Evolutionary conservation across 2,329 filamentous ascomycete genomes (phyloP).

Genomic region (Botrytis hyacinthi): DNA sequence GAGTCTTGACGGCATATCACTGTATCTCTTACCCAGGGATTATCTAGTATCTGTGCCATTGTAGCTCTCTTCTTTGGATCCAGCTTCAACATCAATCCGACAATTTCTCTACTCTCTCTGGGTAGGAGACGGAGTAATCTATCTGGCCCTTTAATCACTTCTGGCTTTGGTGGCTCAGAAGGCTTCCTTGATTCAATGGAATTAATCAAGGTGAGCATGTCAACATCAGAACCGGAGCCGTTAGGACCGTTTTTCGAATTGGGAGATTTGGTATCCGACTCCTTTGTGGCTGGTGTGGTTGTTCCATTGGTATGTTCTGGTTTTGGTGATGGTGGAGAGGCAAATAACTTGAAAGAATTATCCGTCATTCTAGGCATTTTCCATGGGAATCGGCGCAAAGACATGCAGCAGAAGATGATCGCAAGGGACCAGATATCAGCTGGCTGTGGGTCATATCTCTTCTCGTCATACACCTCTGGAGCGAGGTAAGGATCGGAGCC

Average conservation of each 20-base stretch:
- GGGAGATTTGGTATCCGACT: slow-evolving; percentile 10
- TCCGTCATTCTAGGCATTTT: slow-evolving; percentile 89
- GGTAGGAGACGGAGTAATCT: slow-evolving; percentile 82
- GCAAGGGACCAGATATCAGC: slow-evolving; percentile 98
- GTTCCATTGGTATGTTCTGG: slow-evolving; percentile 38
- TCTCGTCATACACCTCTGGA: slow-evolving; percentile 91
- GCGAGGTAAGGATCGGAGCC: slow-evolving; percentile 93
- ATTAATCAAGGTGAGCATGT: background rate
- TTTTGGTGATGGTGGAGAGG: slow-evolving; percentile 77
- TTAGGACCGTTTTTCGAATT: background rate
- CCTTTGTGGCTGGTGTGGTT: slow-evolving; percentile 20
- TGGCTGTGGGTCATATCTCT: slow-evolving; percentile 89
- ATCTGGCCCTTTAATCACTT: slow-evolving; percentile 90
- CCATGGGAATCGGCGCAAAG: slow-evolving; percentile 90
- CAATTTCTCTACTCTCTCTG: slow-evolving; percentile 83
- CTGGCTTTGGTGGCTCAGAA: slow-evolving; percentile 51
- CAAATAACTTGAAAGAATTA: slow-evolving; percentile 92
- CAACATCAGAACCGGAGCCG: background rate
- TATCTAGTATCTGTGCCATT: slow-evolving; percentile 80
- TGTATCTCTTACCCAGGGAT: slow-evolving; percentile 86
- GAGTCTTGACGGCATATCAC: slow-evolving; percentile 83
- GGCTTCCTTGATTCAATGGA: slow-evolving; percentile 16
- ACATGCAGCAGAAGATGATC: slow-evolving; percentile 99
- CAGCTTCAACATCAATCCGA: slow-evolving; percentile 88
- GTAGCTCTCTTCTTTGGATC: slow-evolving; percentile 79